A percentile compares a stretch with the other conserved stretches of the same genome.
phyloP scores from a whole-genome alignment of 1,284 basidiomycete species.

The Pseudozyma tsukubaensis region DNA sequence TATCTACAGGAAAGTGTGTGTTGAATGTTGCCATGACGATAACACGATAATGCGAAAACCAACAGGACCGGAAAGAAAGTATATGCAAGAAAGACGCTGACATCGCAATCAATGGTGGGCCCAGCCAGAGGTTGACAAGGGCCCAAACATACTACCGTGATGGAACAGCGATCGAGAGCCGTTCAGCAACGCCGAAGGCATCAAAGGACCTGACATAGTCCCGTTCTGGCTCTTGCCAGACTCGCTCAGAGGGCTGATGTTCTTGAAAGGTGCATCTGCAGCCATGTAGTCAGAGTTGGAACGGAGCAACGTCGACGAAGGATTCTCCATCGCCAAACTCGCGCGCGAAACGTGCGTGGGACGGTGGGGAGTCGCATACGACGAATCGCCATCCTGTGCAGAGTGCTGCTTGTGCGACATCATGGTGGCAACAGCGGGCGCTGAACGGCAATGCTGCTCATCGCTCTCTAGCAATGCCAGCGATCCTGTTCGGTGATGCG shows the following conservation, averaged over 20 bases:
- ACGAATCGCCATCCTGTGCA: neutral
- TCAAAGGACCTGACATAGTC: conserved; percentile 40
- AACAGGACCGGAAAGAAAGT: neutral
- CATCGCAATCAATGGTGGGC: conserved; percentile 4
- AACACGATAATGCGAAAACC: too few species aligned
- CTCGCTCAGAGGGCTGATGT: conserved; percentile 33
- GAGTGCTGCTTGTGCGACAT: conserved; percentile 8
- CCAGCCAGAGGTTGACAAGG: conserved; percentile 40
- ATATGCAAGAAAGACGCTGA: neutral
- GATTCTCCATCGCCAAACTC: conserved; percentile 30
- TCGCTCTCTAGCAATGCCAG: conserved; percentile 22
- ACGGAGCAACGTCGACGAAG: conserved; percentile 28
- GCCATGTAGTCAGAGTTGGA: conserved; percentile 29
- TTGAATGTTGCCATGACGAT: neutral
- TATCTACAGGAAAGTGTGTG: conserved; percentile 11
- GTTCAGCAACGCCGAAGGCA: conserved; percentile 46
- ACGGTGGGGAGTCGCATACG: conserved; percentile 8
- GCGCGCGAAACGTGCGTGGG: conserved; percentile 28
- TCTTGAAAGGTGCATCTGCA: conserved; percentile 20
- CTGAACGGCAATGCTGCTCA: conserved; percentile 56
- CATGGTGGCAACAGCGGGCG: conserved; percentile 38
- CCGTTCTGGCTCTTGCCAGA: conserved; percentile 40
- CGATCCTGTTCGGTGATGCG: conserved; percentile 27
- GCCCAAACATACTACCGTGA: conserved; percentile 39
- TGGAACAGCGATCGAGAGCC: conserved; percentile 38